Evolutionary conservation across 2,329 filamentous ascomycete species (phyloP).

Genomic region (Dothideomycetes sp.): DNA sequence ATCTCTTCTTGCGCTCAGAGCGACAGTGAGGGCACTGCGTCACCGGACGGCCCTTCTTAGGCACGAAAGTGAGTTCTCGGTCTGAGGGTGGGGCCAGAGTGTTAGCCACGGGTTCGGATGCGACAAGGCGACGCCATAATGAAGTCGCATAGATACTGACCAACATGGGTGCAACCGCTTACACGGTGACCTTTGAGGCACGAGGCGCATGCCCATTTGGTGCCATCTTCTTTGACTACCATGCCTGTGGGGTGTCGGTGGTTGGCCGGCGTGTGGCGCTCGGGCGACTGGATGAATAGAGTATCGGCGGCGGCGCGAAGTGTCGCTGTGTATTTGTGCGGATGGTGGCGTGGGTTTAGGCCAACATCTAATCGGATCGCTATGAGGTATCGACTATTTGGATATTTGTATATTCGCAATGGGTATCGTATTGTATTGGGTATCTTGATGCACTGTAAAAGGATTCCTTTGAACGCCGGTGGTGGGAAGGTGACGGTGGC

Average conservation of each 20-base stretch:
- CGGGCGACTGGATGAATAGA: not conserved
- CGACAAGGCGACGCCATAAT: not conserved
- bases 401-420: too few species aligned
- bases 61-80: conserved; percentile 84
- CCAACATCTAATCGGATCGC: too few species aligned
- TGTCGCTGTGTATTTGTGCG: not conserved
- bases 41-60: conserved; percentile 93
- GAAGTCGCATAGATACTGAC: conserved; percentile 44
- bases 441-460: not conserved
- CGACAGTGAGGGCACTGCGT: conserved; percentile 98
- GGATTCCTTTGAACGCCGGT: not conserved
- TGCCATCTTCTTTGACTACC: conserved; percentile 52
- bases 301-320: too few species aligned
- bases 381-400: too few species aligned
- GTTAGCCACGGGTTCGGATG: conserved; percentile 12
- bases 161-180: conserved; percentile 93
- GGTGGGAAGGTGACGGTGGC: not conserved
- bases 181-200: conserved; percentile 97
- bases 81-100: conserved; percentile 44
- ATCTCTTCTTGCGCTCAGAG: conserved; percentile 87
- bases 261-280: conserved; percentile 7
- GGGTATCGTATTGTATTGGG: too few species aligned
- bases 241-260: conserved; percentile 14
- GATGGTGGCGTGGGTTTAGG: too few species aligned
- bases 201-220: conserved; percentile 96